phyloP scores from a whole-genome alignment of 2,329 filamentous ascomycete genomes.

The Claviceps sp. region DNA sequence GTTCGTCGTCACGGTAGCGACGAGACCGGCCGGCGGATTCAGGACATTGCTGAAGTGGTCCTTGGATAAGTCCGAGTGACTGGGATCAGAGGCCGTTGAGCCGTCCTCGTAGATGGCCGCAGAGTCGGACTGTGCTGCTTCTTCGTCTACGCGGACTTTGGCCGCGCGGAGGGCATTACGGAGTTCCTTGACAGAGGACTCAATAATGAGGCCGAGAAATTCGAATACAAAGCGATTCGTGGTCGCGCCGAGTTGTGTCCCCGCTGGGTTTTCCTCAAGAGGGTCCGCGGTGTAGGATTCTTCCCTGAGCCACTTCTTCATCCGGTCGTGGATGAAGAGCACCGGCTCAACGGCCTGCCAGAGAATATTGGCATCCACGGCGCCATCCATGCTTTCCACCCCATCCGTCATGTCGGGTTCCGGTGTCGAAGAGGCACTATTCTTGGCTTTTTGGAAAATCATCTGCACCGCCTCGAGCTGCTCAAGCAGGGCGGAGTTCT shows the following conservation, averaged over 20 bases:
- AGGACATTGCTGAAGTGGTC: slow-evolving; percentile 66
- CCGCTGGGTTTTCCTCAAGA: slow-evolving; percentile 8
- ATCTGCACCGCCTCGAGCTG: slow-evolving; percentile 15
- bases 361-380: slow-evolving; percentile 33
- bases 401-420: slow-evolving; percentile 7
- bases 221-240: slow-evolving; percentile 85
- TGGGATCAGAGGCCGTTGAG: slow-evolving; percentile 56
- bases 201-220: slow-evolving; percentile 72
- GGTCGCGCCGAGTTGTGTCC: slow-evolving; percentile 40
- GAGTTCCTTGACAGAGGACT: slow-evolving; percentile 72
- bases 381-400: neutral
- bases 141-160: slow-evolving; percentile 16
- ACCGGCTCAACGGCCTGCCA: slow-evolving; percentile 74
- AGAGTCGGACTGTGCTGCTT: slow-evolving; percentile 37
- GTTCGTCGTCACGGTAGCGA: slow-evolving; percentile 16
- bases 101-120: slow-evolving; percentile 56
- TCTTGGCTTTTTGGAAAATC: slow-evolving; percentile 15
- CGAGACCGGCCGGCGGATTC: slow-evolving; percentile 15
- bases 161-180: slow-evolving; percentile 53
- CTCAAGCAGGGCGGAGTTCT: slow-evolving; percentile 11
- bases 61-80: slow-evolving; percentile 66
- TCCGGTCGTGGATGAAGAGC: slow-evolving; percentile 42
- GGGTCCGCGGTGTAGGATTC: slow-evolving; percentile 37
- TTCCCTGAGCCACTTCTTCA: slow-evolving; percentile 44
- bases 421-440: slow-evolving; percentile 6